These are phyloP conservation scores for Truncatella angustata DNA, from an alignment of 2,329 filamentous ascomycete genomes.

Conservation along the genomic window DNA sequence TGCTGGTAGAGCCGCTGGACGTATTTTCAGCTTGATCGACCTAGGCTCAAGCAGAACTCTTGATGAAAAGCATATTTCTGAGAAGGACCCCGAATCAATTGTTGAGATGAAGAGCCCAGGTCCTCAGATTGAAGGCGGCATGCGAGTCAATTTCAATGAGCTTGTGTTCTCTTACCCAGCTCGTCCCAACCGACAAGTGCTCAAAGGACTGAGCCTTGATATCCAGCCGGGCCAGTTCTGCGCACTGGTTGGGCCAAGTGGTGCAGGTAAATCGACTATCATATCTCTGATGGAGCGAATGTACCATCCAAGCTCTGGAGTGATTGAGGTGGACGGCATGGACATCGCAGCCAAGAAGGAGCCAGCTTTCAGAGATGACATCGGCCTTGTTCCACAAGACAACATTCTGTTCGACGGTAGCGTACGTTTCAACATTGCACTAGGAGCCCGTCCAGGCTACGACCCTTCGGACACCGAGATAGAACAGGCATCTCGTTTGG, in stretches of 20 bases:
- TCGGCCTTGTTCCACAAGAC: conserved; percentile 58
- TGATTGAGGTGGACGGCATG: conserved; percentile 48
- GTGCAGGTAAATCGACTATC: conserved; percentile 47
- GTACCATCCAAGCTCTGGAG: conserved; percentile 48
- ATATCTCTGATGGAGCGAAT: conserved; percentile 51
- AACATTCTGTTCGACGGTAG: conserved; percentile 57
- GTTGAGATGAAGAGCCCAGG: conserved; percentile 19
- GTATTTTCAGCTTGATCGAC: conserved; percentile 52
- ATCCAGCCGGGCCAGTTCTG: conserved; percentile 37
- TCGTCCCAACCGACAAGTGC: conserved; percentile 51
- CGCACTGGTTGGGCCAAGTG: conserved; percentile 44
- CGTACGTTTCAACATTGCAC: conserved; percentile 53
- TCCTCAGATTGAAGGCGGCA: conserved; percentile 19
- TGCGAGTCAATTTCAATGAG: conserved; percentile 49
- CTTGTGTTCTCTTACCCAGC: conserved; percentile 62
- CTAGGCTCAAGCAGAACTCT: conserved; percentile 33
- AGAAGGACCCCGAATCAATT: conserved; percentile 25
- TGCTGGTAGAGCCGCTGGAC: conserved; percentile 59
- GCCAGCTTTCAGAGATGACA: conserved; percentile 47
- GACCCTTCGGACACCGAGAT: conserved; percentile 60
- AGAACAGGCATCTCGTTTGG: conserved; percentile 63
- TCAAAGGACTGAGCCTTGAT: conserved; percentile 35
- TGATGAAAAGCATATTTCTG: conserved; percentile 11
- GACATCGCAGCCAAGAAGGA: conserved; percentile 43
- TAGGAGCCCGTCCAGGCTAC: conserved; percentile 53